These are phyloP conservation scores for Cucumis cinereus DNA, from an alignment of 306 rosid genomes.

Conservation along the genomic window DNA sequence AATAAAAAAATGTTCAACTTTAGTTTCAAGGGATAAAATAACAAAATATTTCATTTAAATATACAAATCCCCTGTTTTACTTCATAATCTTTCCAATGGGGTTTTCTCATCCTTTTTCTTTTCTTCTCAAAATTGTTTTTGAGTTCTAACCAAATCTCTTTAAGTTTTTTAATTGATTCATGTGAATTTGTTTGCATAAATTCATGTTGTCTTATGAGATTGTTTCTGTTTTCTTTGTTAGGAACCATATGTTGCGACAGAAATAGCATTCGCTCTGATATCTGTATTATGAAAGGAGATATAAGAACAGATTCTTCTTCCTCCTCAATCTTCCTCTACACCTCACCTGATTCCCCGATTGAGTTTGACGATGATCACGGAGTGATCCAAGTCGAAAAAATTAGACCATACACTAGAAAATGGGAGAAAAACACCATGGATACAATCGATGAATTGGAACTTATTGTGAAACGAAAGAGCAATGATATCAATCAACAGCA, in stretches of 20 bases:
- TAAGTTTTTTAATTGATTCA: neutral
- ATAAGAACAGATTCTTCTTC: conserved; percentile 57
- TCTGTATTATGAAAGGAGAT: conserved; percentile 86
- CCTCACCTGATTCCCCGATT: conserved; percentile 14
- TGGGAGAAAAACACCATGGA: conserved; percentile 84
- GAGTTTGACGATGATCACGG: neutral
- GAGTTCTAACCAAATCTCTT: neutral
- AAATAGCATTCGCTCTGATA: conserved; percentile 63
- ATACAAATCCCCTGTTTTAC: neutral
- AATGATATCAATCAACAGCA: conserved; percentile 6
- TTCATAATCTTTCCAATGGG: neutral
- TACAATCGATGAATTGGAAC: conserved; percentile 54
- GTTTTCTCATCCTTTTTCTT: neutral
- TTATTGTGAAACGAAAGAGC: conserved; percentile 35
- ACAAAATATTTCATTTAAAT: neutral
- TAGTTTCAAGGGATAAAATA: neutral
- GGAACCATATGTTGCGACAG: conserved; percentile 87
- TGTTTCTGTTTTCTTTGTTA: conserved; percentile 2
- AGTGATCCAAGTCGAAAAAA: conserved; percentile 41
- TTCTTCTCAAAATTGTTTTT: neutral
- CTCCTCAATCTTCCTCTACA: conserved; percentile 57
- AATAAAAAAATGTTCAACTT: neutral
- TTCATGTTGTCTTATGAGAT: neutral
- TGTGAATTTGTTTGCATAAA: neutral
- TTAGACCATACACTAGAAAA: conserved; percentile 82